phyloP scores from a whole-genome alignment of 2,329 filamentous ascomycete species.

The Penicillium sumatraense region DNA sequence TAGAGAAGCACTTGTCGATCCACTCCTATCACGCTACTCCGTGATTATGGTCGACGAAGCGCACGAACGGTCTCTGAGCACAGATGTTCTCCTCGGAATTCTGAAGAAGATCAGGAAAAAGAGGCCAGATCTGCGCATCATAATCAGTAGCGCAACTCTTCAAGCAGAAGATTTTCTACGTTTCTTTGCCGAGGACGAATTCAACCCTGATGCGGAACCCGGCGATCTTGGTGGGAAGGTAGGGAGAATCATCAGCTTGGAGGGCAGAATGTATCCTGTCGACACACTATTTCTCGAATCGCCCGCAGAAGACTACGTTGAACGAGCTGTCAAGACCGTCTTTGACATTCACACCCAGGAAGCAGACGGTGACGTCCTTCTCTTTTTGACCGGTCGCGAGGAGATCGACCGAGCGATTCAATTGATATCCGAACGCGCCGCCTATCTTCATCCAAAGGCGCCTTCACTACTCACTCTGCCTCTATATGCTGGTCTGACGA shows the following conservation, averaged over 20 bases:
- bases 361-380: slow-evolving; percentile 79
- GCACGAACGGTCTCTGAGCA: slow-evolving; percentile 90
- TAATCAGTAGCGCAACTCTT: slow-evolving; percentile 91
- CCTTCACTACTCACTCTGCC: slow-evolving; percentile 72
- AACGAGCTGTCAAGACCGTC: slow-evolving; percentile 79
- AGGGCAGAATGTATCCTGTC: slow-evolving; percentile 87
- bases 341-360: slow-evolving; percentile 87
- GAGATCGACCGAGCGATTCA: slow-evolving; percentile 88
- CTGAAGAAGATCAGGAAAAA: slow-evolving; percentile 87
- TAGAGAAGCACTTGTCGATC: slow-evolving; percentile 90
- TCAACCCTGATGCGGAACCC: slow-evolving; percentile 39
- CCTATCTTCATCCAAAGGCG: slow-evolving; percentile 63
- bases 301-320: slow-evolving; percentile 84
- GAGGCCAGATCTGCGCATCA: slow-evolving; percentile 79
- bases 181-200: slow-evolving; percentile 69
- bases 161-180: slow-evolving; percentile 83
- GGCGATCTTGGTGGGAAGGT: slow-evolving; percentile 45
- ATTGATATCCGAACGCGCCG: slow-evolving; percentile 73
- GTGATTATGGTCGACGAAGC: slow-evolving; percentile 98
- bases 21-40: slow-evolving; percentile 85
- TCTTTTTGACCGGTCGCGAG: slow-evolving; percentile 90
- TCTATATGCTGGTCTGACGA: slow-evolving; percentile 85
- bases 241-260: slow-evolving; percentile 77
- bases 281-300: slow-evolving; percentile 80
- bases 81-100: slow-evolving; percentile 85